Percentiles rank a stretch among this genome's conserved stretches.
phyloP scores from a whole-genome alignment of 495 filamentous ascomycete genomes.

The Corynascus novoguineensis region DNA sequence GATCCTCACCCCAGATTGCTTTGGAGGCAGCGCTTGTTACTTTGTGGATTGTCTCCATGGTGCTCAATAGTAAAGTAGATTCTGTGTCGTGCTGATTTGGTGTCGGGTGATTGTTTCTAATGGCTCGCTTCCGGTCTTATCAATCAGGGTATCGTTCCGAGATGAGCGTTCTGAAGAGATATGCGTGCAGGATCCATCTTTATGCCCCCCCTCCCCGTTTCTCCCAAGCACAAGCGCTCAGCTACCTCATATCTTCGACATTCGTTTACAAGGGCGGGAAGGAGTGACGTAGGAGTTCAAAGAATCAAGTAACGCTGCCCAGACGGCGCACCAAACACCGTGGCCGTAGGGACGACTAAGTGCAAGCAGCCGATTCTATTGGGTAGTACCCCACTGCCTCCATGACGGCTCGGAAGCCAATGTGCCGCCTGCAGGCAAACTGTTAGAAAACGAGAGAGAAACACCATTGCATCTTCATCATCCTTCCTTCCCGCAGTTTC shows the following conservation, averaged over 20 bases:
- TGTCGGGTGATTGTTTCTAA: not conserved
- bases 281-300: slow-evolving; percentile 5
- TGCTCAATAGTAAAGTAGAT: not conserved
- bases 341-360: not conserved
- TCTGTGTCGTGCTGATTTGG: not conserved
- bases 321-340: not conserved
- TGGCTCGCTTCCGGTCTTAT: not conserved
- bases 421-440: not conserved
- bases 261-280: not conserved
- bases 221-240: not conserved
- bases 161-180: not conserved
- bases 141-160: too few relatives aligned
- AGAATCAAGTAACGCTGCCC: not conserved
- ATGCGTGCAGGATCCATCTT: not conserved
- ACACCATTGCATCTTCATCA: too few relatives aligned
- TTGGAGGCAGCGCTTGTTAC: slow-evolving; percentile 41
- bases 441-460: not conserved
- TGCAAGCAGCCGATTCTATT: not conserved
- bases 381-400: not conserved
- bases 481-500: too few relatives aligned
- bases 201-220: not conserved
- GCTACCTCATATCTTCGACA: slow-evolving; percentile 6
- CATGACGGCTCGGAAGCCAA: not conserved
- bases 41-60: slow-evolving; percentile 53
- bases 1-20: slow-evolving; percentile 46